Evolutionary conservation across 805 yeast genomes (phyloP).

Genomic region (Starmerella tilneyi): DNA sequence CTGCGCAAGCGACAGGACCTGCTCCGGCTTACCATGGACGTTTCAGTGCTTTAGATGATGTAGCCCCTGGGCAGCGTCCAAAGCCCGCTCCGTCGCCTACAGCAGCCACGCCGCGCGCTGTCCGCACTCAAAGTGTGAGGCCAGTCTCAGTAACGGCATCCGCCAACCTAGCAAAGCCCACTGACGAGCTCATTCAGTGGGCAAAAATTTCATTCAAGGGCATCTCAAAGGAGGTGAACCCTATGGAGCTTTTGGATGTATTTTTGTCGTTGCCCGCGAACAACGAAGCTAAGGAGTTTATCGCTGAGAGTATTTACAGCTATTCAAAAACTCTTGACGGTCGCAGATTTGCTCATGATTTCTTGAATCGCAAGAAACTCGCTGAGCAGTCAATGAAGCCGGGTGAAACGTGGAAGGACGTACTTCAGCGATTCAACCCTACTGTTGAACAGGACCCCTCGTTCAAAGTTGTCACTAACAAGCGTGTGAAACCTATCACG

Average conservation of each 20-base stretch:
- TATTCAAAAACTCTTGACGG: conserved; percentile 74
- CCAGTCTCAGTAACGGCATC: conserved; percentile 13
- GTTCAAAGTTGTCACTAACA: conserved; percentile 56
- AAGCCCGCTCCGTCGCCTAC: background rate
- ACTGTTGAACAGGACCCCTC: conserved; percentile 34
- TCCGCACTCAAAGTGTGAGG: conserved; percentile 3
- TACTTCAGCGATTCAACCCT: conserved; percentile 37
- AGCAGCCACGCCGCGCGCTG: background rate
- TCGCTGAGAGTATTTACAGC: conserved; percentile 85
- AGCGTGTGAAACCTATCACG: conserved; percentile 28
- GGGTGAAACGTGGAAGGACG: conserved; percentile 60
- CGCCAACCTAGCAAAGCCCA: conserved; percentile 24
- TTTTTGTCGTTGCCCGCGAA: conserved; percentile 71
- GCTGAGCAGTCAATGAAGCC: conserved; percentile 50
- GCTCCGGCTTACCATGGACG: conserved; percentile 1
- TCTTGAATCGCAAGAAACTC: conserved; percentile 60
- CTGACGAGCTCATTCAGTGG: conserved; percentile 36
- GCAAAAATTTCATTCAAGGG: conserved; percentile 34
- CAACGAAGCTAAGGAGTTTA: conserved; percentile 67
- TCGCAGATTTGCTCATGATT: conserved; percentile 84
- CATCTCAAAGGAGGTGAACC: conserved; percentile 64
- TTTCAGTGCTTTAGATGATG: background rate
- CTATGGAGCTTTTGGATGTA: conserved; percentile 68
- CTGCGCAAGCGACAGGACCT: too few species aligned
- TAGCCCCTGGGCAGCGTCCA: background rate